These are phyloP conservation scores for Boletus rubroflammeus DNA, from an alignment of 768 basidiomycete genomes.

Conservation along the genomic window DNA sequence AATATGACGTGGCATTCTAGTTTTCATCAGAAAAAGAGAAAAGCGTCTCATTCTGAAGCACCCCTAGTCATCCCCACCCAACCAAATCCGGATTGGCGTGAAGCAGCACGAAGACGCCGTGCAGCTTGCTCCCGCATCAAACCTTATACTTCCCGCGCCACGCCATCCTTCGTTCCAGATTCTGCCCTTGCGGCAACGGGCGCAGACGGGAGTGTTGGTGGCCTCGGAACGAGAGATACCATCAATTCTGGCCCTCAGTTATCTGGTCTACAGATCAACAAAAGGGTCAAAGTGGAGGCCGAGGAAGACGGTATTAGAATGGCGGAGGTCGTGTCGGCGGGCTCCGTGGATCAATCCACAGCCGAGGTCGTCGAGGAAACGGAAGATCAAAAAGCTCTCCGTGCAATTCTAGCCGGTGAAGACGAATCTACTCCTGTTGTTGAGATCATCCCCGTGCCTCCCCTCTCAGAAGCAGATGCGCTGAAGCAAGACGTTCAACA, in stretches of 20 bases:
- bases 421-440: slow-evolving; percentile 40
- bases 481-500: slow-evolving; percentile 79
- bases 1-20: slow-evolving; percentile 28
- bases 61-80: slow-evolving; percentile 85
- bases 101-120: slow-evolving; percentile 61
- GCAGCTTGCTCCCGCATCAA: slow-evolving; percentile 19
- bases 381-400: slow-evolving; percentile 78
- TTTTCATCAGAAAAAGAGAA: slow-evolving; percentile 41
- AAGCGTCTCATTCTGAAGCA: slow-evolving; percentile 38
- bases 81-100: slow-evolving; percentile 90
- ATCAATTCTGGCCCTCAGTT: slow-evolving; percentile 77
- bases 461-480: slow-evolving; percentile 77
- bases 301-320: slow-evolving; percentile 26
- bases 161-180: slow-evolving; percentile 58
- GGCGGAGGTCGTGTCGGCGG: neutral
- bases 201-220: slow-evolving; percentile 71
- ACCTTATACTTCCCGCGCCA: slow-evolving; percentile 5
- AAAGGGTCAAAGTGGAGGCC: slow-evolving; percentile 28
- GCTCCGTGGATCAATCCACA: slow-evolving; percentile 14
- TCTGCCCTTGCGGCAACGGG: slow-evolving; percentile 54
- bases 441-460: slow-evolving; percentile 58
- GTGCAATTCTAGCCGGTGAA: slow-evolving; percentile 65
- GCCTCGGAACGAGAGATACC: slow-evolving; percentile 66
- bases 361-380: slow-evolving; percentile 45
- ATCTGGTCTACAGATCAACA: slow-evolving; percentile 59